Conservation (phyloP, 1,284 basidiomycete species). For the Sphagnurus paluster region DNA sequence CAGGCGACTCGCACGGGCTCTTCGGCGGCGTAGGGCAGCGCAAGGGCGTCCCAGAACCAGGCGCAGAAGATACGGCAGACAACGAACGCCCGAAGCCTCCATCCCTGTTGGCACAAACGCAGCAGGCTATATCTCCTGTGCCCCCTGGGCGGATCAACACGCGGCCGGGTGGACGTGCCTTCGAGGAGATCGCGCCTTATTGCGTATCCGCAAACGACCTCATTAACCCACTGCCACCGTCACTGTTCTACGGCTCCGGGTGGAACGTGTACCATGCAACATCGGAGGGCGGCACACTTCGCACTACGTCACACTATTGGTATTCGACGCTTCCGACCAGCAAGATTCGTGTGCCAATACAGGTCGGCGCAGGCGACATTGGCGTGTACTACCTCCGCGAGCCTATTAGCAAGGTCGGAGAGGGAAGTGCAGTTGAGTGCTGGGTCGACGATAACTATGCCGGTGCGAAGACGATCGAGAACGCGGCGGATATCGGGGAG, state of each 20-base stretch:
- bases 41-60: slow-evolving; percentile 57
- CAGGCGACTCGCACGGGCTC: slow-evolving; percentile 51
- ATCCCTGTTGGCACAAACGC: slow-evolving; percentile 23
- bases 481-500: slow-evolving; percentile 53
- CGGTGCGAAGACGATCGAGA: slow-evolving; percentile 63
- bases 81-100: slow-evolving; percentile 26
- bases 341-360: slow-evolving; percentile 74
- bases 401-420: slow-evolving; percentile 50
- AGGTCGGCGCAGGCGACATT: slow-evolving; percentile 75
- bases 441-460: slow-evolving; percentile 84
- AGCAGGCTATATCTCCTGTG: slow-evolving; percentile 56
- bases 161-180: slow-evolving; percentile 58
- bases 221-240: slow-evolving; percentile 89
- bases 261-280: slow-evolving; percentile 79
- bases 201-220: slow-evolving; percentile 94
- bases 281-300: slow-evolving; percentile 35
- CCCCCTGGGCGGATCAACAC: slow-evolving; percentile 77
- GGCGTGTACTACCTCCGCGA: slow-evolving; percentile 78
- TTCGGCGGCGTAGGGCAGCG: slow-evolving; percentile 75
- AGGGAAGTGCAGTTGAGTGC: slow-evolving; percentile 71
- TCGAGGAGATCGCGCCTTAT: slow-evolving; percentile 84
- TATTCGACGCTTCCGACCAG: slow-evolving; percentile 78
- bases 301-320: slow-evolving; percentile 82
- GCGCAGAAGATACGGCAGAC: slow-evolving; percentile 26
- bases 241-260: slow-evolving; percentile 87